phyloP scores from a whole-genome alignment of 2,329 filamentous ascomycete species.

The Fusarium mexicanum region DNA sequence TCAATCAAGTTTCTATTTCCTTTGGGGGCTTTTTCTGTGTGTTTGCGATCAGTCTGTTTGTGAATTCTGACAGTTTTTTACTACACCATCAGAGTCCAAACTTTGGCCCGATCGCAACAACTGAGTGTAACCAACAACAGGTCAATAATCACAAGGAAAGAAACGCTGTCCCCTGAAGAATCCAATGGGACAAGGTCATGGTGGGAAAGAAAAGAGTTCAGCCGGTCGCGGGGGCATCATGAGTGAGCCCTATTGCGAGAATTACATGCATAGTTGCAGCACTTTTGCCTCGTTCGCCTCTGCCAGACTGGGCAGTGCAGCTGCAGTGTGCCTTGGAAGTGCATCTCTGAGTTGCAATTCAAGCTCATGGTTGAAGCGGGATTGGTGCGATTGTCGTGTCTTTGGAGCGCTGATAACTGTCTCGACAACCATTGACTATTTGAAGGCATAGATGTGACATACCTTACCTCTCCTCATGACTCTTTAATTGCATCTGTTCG shows the following conservation, averaged over 20 bases:
- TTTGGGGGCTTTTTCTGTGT: not conserved
- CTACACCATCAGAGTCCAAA: conserved; percentile 9
- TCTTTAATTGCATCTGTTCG: conserved; percentile 38
- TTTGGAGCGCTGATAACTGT: not conserved
- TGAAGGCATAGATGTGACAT: not conserved
- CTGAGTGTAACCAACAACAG: not conserved
- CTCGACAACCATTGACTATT: conserved; percentile 3
- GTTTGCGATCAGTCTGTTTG: not conserved
- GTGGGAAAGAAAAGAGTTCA: conserved; percentile 1
- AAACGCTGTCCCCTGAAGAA: not conserved
- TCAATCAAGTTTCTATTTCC: not conserved
- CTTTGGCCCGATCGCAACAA: conserved; percentile 21
- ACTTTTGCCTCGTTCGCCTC: conserved; percentile 7
- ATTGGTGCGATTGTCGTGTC: not conserved
- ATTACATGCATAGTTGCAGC: conserved; percentile 21
- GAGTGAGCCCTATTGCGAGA: conserved; percentile 27
- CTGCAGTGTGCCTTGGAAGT: conserved; percentile 21
- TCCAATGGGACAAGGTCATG: conserved; percentile 3
- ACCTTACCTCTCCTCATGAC: conserved; percentile 21
- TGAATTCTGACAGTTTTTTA: conserved; percentile 1
- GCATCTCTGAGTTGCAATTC: conserved; percentile 12
- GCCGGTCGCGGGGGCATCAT: conserved; percentile 19
- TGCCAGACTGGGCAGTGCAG: conserved; percentile 13
- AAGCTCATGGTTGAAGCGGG: conserved; percentile 12
- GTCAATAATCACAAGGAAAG: conserved; percentile 9